Base-by-base conservation (phyloP, 441 rosid genomes). In the Croton laevigatus region DNA sequence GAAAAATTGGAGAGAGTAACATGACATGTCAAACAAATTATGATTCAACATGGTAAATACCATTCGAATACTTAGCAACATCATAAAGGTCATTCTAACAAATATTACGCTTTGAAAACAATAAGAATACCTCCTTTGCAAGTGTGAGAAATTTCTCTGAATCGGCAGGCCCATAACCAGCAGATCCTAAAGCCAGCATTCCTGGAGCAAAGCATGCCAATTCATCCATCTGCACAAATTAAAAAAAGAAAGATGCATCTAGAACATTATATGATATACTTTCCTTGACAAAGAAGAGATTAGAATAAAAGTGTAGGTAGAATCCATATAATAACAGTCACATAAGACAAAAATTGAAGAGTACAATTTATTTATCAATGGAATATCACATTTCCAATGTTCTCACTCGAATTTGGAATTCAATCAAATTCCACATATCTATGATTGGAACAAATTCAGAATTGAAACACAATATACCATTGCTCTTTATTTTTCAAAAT, bases 181-280 rank as follows among this genome's bases (percentile, higher is more conserved):
- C 80, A 45, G 98, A 86, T 79, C 99, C 99, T 82, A 96, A 83
- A 76, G 98, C 99, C 82, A 96, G 76, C 98, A 96, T 96, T 84
- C 99, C 99, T 11, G 99, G 98, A 81, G 96, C 97, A 87, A 96
- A 96, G 87, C 99, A 96, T 19, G 99, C 98, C 69, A 96, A 81
- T 75, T 96, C 99, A 84, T 96, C 99, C 99, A 96, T 96, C 99
- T 96, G 84, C 77, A 75, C 61, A 4, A 74, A 61, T 27, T 60
- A 37, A 62, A 71, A 65, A 59, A 69, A 65, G 6, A 55, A 59
- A 48, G 8, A 5, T 63, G 32, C 20, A 38, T 69, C 1, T 14
- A 69, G 27, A 27, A 13, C 42, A 38, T 20, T 9, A 10, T 16
- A 57, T n/a, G 36, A 14, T 27, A 16, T 40, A 9, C 17, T 59